These are phyloP conservation scores for Tranzscheliella williamsii DNA, from an alignment of 1,284 basidiomycete species.

Conservation along the genomic window DNA sequence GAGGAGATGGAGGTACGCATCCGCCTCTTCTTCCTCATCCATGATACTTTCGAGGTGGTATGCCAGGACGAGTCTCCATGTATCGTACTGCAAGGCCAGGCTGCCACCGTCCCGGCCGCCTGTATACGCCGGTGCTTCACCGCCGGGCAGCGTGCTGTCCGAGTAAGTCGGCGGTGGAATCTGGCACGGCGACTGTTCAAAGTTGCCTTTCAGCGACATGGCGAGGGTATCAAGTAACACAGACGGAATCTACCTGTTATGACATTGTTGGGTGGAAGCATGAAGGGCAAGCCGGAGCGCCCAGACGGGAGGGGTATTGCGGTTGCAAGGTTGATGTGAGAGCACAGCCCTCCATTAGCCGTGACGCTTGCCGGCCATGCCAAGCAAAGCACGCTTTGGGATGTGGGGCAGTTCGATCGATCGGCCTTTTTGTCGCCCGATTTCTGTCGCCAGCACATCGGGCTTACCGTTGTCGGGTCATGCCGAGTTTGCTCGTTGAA, in stretches of 20 bases:
- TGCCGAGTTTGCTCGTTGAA: no score
- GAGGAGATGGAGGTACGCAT: slow-evolving; percentile 7
- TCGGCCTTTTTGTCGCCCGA: no score
- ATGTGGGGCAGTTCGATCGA: no score
- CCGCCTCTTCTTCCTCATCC: slow-evolving; percentile 17
- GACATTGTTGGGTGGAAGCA: not conserved
- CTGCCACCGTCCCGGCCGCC: not conserved
- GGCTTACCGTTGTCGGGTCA: no score
- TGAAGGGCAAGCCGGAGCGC: no score
- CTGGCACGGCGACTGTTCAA: slow-evolving; percentile 22
- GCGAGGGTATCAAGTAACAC: no score
- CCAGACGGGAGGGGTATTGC: no score
- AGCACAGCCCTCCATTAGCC: no score
- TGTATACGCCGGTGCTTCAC: not conserved
- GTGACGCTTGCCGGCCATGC: no score
- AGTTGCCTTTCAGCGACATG: slow-evolving; percentile 26
- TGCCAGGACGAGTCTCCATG: slow-evolving; percentile 17
- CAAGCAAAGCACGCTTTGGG: no score
- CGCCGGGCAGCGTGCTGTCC: slow-evolving; percentile 7
- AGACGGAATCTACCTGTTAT: not conserved
- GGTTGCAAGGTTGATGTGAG: no score
- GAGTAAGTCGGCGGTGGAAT: slow-evolving; percentile 23
- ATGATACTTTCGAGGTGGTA: slow-evolving; percentile 6
- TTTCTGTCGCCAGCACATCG: no score
- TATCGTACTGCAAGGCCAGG: slow-evolving; percentile 10